Evolutionary conservation across 345 rosid genomes (phyloP).

Genomic region (Cardamine resedifolia): DNA sequence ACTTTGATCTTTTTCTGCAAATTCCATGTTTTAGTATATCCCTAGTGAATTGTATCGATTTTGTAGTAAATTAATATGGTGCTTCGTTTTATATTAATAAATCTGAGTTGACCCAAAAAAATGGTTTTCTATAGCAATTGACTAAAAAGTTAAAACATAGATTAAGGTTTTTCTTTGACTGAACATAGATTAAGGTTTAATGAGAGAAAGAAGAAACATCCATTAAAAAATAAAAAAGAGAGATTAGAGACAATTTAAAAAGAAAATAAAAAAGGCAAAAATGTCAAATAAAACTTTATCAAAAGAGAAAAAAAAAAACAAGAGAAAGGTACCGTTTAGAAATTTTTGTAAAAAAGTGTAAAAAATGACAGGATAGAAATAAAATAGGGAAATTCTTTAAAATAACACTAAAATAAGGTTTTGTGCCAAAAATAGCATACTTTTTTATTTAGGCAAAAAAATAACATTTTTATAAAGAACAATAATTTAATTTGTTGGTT

Average conservation of each 20-base stretch:
- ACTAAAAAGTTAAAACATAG: not conserved
- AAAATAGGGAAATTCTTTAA: too few species aligned
- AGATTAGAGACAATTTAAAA: not conserved
- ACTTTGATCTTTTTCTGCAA: not conserved
- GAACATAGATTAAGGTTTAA: not conserved
- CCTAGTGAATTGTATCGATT: not conserved
- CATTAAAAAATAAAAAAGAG: not conserved
- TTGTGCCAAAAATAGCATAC: too few species aligned
- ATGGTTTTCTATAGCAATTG: not conserved
- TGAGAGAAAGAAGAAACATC: not conserved
- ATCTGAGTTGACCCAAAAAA: not conserved
- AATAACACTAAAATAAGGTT: too few species aligned
- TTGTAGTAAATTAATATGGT: not conserved
- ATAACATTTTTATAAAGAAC: too few species aligned
- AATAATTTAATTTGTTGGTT: too few species aligned
- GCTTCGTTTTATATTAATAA: too few species aligned
- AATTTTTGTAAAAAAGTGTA: too few species aligned
- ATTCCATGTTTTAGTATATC: not conserved
- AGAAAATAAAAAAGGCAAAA: not conserved
- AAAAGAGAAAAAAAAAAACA: too few species aligned
- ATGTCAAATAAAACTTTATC: too few species aligned
- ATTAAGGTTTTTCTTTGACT: not conserved
- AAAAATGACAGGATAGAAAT: not conserved
- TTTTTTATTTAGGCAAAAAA: too few species aligned
- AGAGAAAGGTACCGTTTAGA: too few species aligned